Percentiles rank a stretch among this genome's conserved stretches.
phyloP scores from a whole-genome alignment of 2,329 filamentous ascomycete species.

The Mycocentrospora acerina region DNA sequence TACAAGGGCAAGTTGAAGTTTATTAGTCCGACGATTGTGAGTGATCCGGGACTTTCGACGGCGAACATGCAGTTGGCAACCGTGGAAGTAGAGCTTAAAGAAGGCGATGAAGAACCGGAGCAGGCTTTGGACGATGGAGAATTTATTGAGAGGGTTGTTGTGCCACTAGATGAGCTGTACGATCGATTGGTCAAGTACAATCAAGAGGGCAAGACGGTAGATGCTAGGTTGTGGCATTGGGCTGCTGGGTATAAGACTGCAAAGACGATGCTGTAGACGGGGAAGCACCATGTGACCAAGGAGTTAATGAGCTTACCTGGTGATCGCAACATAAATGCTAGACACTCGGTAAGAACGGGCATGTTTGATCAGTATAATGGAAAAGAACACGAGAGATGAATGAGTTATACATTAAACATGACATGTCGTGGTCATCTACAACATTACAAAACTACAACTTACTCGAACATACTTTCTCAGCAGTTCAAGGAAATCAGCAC shows the following conservation, averaged over 20 bases:
- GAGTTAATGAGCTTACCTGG: too few species aligned
- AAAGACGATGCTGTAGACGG: conserved; percentile 31
- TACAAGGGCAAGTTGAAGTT: conserved; percentile 55
- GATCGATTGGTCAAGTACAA: conserved; percentile 52
- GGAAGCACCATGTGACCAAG: too few species aligned
- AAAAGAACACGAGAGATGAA: too few species aligned
- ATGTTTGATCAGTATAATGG: too few species aligned
- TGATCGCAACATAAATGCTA: too few species aligned
- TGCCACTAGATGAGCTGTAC: conserved; percentile 60
- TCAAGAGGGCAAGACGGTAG: conserved; percentile 54
- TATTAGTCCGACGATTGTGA: conserved; percentile 67
- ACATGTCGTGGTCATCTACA: too few species aligned
- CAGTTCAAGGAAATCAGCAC: conserved; percentile 3
- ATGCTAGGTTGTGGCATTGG: conserved; percentile 63
- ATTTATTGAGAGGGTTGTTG: conserved; percentile 61
- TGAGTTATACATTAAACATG: too few species aligned
- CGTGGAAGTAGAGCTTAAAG: conserved; percentile 58
- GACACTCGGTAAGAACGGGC: too few species aligned
- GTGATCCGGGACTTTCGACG: conserved; percentile 62
- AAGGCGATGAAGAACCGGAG: conserved; percentile 54
- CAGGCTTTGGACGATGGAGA: conserved; percentile 63
- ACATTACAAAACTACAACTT: too few species aligned
- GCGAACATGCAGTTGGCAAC: conserved; percentile 64
- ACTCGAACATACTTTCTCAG: too few species aligned
- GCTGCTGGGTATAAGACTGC: conserved; percentile 59